Percentiles rank a stretch among this genome's conserved stretches.
These are phyloP conservation scores for Pezicula carpinea DNA, from an alignment of 2,329 filamentous ascomycete genomes.

Conservation along the genomic window DNA sequence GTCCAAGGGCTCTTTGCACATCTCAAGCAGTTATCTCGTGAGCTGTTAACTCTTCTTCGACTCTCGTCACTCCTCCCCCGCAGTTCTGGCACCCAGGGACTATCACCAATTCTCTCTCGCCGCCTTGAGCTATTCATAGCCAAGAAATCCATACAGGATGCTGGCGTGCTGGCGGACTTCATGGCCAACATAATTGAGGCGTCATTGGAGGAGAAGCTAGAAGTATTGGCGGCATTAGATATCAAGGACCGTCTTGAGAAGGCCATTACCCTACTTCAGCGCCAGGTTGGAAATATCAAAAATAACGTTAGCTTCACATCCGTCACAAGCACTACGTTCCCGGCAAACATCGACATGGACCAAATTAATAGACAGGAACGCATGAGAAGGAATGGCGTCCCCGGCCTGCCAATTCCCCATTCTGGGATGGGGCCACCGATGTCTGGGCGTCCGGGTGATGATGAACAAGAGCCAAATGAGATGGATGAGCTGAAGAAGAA, in stretches of 20 bases:
- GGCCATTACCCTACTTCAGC: slow-evolving; percentile 78
- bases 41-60: slow-evolving; percentile 78
- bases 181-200: slow-evolving; percentile 92
- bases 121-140: slow-evolving; percentile 84
- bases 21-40: slow-evolving; percentile 78
- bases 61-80: slow-evolving; percentile 80
- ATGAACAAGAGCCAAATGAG: slow-evolving; percentile 83
- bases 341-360: slow-evolving; percentile 54
- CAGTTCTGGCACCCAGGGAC: slow-evolving; percentile 53
- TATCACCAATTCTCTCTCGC: slow-evolving; percentile 82
- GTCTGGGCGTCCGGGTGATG: slow-evolving; percentile 40
- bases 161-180: slow-evolving; percentile 85
- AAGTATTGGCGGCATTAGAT: slow-evolving; percentile 76
- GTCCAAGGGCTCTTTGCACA: slow-evolving; percentile 69
- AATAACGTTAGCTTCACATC: slow-evolving; percentile 82
- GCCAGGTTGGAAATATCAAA: slow-evolving; percentile 80
- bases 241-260: slow-evolving; percentile 73
- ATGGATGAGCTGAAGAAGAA: slow-evolving; percentile 88
- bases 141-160: slow-evolving; percentile 75
- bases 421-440: slow-evolving; percentile 15
- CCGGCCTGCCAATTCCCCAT: slow-evolving; percentile 18
- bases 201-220: slow-evolving; percentile 85
- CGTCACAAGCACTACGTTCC: slow-evolving; percentile 62
- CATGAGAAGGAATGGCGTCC: slow-evolving; percentile 19
- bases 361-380: slow-evolving; percentile 38